These are phyloP conservation scores for Nigrospora sphaerica DNA, from an alignment of 2,329 filamentous ascomycete species.

Conservation along the genomic window DNA sequence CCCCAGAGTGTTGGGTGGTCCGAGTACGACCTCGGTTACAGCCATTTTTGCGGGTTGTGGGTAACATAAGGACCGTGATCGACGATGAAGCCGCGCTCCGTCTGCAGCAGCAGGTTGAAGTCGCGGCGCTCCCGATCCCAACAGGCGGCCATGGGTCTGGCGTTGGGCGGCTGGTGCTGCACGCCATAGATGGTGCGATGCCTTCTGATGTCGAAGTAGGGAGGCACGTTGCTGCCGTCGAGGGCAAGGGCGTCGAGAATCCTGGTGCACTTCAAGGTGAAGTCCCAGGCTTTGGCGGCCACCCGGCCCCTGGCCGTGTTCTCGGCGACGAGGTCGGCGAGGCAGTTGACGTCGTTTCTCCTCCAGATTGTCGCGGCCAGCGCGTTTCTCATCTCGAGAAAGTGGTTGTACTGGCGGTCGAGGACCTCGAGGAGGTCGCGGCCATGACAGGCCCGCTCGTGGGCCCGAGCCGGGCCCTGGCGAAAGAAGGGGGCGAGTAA, in stretches of 20 bases:
- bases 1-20: too few species aligned
- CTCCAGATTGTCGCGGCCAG: not conserved
- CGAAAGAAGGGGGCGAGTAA: conserved; percentile 11
- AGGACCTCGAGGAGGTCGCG: conserved; percentile 9
- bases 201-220: too few species aligned
- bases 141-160: not conserved
- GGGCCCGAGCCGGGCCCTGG: rapidly evolving
- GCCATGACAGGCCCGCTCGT: conserved; percentile 9
- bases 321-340: too few species aligned
- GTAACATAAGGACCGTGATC: not conserved
- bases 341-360: too few species aligned
- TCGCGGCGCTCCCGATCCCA: not conserved
- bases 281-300: too few species aligned
- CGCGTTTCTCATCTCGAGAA: not conserved
- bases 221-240: too few species aligned
- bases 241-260: too few species aligned
- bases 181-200: not conserved
- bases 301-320: too few species aligned
- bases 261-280: too few species aligned
- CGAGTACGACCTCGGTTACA: not conserved
- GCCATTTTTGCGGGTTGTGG: not conserved
- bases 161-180: not conserved
- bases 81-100: not conserved
- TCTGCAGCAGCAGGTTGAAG: not conserved
- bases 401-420: conserved; percentile 1